A percentile compares a stretch with the other conserved stretches of the same genome.
Conservation (phyloP, 2,329 filamentous ascomycete species). For the Colletotrichum chlorophyti region DNA sequence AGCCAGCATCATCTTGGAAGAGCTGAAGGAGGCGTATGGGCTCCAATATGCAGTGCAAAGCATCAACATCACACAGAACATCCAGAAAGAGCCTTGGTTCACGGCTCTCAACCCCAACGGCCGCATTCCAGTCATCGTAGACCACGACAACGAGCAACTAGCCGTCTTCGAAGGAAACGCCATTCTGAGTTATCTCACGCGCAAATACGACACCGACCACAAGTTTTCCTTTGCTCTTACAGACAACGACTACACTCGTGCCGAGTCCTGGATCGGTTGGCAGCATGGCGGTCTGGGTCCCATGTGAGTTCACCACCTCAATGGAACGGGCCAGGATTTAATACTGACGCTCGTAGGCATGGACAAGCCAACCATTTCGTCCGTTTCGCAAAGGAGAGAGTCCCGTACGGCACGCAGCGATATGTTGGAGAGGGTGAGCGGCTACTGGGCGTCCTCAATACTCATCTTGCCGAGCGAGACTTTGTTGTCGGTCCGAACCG, state of each 20-base stretch:
- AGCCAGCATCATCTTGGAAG: slow-evolving; percentile 67
- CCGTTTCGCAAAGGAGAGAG: slow-evolving; percentile 70
- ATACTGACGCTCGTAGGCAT: slow-evolving; percentile 56
- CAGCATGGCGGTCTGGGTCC: slow-evolving; percentile 79
- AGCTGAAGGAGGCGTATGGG: slow-evolving; percentile 70
- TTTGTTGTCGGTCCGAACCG: slow-evolving; percentile 59
- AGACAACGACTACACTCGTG: slow-evolving; percentile 41
- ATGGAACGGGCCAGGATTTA: not conserved
- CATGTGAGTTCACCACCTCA: slow-evolving; percentile 41
- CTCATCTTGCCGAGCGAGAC: slow-evolving; percentile 61
- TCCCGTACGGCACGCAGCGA: slow-evolving; percentile 74
- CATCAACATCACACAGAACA: slow-evolving; percentile 66
- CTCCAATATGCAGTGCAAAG: slow-evolving; percentile 57
- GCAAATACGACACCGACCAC: slow-evolving; percentile 71
- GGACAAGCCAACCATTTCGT: slow-evolving; percentile 79
- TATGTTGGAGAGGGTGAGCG: slow-evolving; percentile 80
- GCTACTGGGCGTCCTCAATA: slow-evolving; percentile 75
- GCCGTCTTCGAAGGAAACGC: slow-evolving; percentile 77
- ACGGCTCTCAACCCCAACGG: slow-evolving; percentile 69
- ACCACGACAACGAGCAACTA: slow-evolving; percentile 67
- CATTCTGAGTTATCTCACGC: slow-evolving; percentile 76
- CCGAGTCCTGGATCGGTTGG: slow-evolving; percentile 65
- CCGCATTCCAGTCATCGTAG: slow-evolving; percentile 69
- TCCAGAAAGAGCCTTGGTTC: slow-evolving; percentile 74
- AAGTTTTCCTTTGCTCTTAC: slow-evolving; percentile 46